Evolutionary conservation across 768 basidiomycete genomes (phyloP).

Genomic region (Trametes cubensis): DNA sequence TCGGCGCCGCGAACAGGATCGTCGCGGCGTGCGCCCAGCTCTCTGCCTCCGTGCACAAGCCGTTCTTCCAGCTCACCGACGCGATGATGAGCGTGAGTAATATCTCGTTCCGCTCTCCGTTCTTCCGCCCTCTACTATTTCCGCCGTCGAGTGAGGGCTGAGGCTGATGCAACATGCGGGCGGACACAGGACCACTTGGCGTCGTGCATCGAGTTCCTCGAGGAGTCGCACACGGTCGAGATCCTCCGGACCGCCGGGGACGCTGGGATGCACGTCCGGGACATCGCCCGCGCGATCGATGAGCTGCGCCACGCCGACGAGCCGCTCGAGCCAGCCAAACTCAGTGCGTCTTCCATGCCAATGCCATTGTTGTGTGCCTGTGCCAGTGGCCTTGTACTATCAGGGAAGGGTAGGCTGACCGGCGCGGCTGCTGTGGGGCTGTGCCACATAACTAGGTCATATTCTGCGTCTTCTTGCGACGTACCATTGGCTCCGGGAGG

Average conservation of each 20-base stretch:
- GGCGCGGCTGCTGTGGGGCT: too few species aligned
- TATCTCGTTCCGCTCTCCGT: too few species aligned
- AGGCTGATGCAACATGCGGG: not conserved
- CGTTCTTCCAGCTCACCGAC: slow-evolving; percentile 64
- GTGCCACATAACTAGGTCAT: slow-evolving; percentile 49
- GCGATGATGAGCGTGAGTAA: slow-evolving; percentile 35
- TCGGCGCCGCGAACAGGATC: slow-evolving; percentile 24
- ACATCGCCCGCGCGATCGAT: slow-evolving; percentile 4
- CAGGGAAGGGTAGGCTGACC: too few species aligned
- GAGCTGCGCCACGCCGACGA: slow-evolving; percentile 2
- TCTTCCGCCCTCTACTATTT: slow-evolving; percentile 50
- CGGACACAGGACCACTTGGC: slow-evolving; percentile 8
- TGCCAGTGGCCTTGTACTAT: too few species aligned
- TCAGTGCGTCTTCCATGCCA: slow-evolving; percentile 42
- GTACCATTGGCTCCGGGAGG: slow-evolving; percentile 71
- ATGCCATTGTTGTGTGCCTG: too few species aligned
- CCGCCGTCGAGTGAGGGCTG: not conserved
- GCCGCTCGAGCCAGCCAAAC: slow-evolving; percentile 41
- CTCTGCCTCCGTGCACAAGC: slow-evolving; percentile 25
- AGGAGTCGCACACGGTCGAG: slow-evolving; percentile 12
- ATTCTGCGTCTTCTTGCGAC: slow-evolving; percentile 74
- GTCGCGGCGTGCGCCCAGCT: slow-evolving; percentile 32
- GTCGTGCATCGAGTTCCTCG: slow-evolving; percentile 9
- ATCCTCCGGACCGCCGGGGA: slow-evolving; percentile 10
- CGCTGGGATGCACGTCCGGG: slow-evolving; percentile 7